phyloP scores from a whole-genome alignment of 164 flowering plant species.

The Berberis thunbergii region DNA sequence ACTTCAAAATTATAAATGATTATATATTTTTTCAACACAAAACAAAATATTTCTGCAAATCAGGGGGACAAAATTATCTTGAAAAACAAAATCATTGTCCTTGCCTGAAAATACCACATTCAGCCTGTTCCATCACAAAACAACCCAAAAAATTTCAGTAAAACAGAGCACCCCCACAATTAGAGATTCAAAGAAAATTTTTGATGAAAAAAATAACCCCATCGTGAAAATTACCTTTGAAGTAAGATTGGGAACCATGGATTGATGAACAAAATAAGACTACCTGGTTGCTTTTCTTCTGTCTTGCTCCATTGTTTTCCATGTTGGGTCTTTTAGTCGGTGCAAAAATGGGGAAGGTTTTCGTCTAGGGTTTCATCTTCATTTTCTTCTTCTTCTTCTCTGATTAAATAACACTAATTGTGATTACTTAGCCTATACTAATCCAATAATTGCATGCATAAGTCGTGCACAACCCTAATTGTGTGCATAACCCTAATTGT shows the following conservation, averaged over 20 bases:
- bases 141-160: neutral
- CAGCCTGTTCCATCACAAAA: neutral
- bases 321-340: neutral
- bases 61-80: too few relatives aligned
- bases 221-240: neutral
- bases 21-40: too few relatives aligned
- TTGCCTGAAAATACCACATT: neutral
- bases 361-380: neutral
- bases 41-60: too few relatives aligned
- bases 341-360: too few relatives aligned
- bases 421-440: too few relatives aligned
- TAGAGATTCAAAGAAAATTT: neutral
- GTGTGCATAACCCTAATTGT: too few relatives aligned
- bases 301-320: neutral
- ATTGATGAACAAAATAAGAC: neutral
- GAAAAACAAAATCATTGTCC: too few relatives aligned
- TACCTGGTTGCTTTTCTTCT: neutral
- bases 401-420: too few relatives aligned
- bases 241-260: neutral
- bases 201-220: too few relatives aligned
- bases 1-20: too few relatives aligned
- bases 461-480: too few relatives aligned
- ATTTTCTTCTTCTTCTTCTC: neutral
- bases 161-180: neutral
- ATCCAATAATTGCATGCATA: too few relatives aligned